Base-by-base conservation (phyloP, 768 basidiomycete species). In the Hypholoma sublateritium region DNA sequence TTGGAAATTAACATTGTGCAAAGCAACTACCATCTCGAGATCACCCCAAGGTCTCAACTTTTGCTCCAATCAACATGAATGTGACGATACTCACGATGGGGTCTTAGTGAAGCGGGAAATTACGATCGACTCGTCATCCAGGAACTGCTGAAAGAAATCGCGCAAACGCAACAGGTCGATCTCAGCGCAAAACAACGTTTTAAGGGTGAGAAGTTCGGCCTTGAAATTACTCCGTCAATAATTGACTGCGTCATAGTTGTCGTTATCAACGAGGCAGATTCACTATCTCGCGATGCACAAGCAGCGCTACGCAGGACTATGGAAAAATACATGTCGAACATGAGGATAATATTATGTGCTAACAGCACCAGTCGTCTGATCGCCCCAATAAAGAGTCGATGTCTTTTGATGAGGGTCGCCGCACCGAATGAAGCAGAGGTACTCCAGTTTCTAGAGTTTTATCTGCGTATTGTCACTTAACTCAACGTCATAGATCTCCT, bases 291-390 rank as follows among this genome's bases (percentile, higher is more conserved):
- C 53, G 96, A 99, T 73, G 96, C 96, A 1, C 96, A 99, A 76
- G 95, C 96, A 0, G 96, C 96, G 7, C 82, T 99, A 34, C 87
- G 96, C 66, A 82, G 96, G 56, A 99, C 96, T 9, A 99, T 98
- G 96, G 96, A 99, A 70, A 98, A 98, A 73, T 98, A 96, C 77
- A 98, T 97, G 91, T 86, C 88, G 41, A 99, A 98, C 70, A 84
- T 99, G 84, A 86, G 96, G 25, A 88, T 99, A 65, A 96, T 99
- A 63, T 80, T 99, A 0, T 98, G 95, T 69, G 95, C 95, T 19
- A 95, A 95, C 71, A 94, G 91, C 68, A 98, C 96, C 3, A 91
- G 90, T 67, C 88, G 89, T 62, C 88, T 99, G 53, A 98, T 99
- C 67, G 94, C 95, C 1, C 97, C 96, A 4, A 99, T 99, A 68